A percentile compares a stretch with the other conserved stretches of the same genome.
Evolutionary conservation across 208 protist species (phyloP).

Genomic region (Trypanosoma conorhini): DNA sequence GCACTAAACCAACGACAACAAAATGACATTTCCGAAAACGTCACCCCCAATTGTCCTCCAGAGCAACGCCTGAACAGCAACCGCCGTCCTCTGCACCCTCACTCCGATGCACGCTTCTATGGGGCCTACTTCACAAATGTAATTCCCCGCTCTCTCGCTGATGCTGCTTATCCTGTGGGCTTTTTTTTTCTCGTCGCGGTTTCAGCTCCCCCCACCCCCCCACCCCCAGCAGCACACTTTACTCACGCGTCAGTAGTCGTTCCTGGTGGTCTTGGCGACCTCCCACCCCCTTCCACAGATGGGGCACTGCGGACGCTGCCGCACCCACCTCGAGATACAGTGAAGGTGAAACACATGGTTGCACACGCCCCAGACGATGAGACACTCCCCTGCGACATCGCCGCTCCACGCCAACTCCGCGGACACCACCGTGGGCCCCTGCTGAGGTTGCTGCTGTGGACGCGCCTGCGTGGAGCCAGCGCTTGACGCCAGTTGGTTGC

Average conservation of each 20-base stretch:
- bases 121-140: neutral
- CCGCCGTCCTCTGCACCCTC: too few relatives aligned
- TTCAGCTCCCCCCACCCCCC: neutral
- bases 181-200: neutral
- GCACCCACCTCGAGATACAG: conserved; percentile 99
- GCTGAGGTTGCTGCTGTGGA: neutral
- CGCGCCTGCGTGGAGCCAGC: neutral
- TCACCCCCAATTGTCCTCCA: too few relatives aligned
- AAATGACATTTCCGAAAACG: too few relatives aligned
- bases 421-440: neutral
- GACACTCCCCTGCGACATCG: conserved; percentile 69
- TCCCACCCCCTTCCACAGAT: conserved; percentile 96
- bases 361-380: conserved; percentile 97
- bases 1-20: too few relatives aligned
- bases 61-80: too few relatives aligned
- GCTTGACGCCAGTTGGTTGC: neutral
- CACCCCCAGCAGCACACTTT: too few relatives aligned
- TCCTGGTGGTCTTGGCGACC: conserved; percentile 36
- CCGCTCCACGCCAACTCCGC: neutral
- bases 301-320: conserved; percentile 97
- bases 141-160: neutral
- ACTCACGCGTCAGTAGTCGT: conserved; percentile 4
- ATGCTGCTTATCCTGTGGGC: neutral
- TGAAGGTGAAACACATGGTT: conserved; percentile 99
- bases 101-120: too few relatives aligned